phyloP scores from a whole-genome alignment of 805 yeast species.

The Candida hungchunana region DNA sequence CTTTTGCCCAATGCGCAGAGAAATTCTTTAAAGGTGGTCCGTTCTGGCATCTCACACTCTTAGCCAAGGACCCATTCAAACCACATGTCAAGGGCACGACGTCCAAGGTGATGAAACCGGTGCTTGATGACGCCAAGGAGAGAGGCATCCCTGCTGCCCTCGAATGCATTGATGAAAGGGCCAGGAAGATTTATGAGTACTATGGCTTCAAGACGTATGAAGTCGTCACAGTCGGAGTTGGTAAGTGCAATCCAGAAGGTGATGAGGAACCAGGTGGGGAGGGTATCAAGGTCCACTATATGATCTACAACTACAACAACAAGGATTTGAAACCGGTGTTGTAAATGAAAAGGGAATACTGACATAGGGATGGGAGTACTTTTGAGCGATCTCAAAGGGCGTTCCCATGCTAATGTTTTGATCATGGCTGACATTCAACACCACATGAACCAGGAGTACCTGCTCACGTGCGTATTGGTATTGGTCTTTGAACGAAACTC shows the following conservation, averaged over 20 bases:
- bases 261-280: slow-evolving; percentile 12
- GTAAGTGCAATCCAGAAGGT: slow-evolving; percentile 12
- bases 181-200: slow-evolving; percentile 17
- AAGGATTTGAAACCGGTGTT: slow-evolving; percentile 3
- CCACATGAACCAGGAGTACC: slow-evolving; percentile 12
- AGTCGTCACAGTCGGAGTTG: slow-evolving; percentile 10
- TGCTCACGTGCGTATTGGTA: slow-evolving; percentile 9
- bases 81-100: slow-evolving; percentile 13
- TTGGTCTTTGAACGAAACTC: slow-evolving; percentile 1
- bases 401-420: neutral
- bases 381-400: too few relatives aligned
- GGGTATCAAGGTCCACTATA: slow-evolving; percentile 11
- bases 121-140: slow-evolving; percentile 14
- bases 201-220: slow-evolving; percentile 19
- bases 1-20: slow-evolving; percentile 7
- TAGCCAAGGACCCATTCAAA: slow-evolving; percentile 14
- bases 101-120: slow-evolving; percentile 20
- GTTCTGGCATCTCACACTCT: slow-evolving; percentile 16
- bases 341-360: too few relatives aligned
- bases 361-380: too few relatives aligned
- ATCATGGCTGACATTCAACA: slow-evolving; percentile 6
- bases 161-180: slow-evolving; percentile 19
- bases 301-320: slow-evolving; percentile 16
- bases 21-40: slow-evolving; percentile 13
- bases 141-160: slow-evolving; percentile 17